Evolutionary conservation across 139 green algal genomes (phyloP).

Genomic region (Edaphochlamys debaryana): DNA sequence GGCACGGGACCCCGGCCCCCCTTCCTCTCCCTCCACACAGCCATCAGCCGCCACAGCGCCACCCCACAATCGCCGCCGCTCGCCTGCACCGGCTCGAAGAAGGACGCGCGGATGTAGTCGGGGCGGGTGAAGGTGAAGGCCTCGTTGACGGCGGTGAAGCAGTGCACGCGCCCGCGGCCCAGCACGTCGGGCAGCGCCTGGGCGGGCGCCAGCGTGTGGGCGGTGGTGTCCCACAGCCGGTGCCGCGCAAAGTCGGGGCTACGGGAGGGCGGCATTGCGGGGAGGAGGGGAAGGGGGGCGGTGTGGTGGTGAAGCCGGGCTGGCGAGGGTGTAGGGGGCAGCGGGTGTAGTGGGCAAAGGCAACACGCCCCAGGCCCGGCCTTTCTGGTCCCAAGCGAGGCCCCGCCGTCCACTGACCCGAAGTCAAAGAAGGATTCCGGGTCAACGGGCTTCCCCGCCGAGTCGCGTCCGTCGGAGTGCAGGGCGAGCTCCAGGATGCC

Average conservation of each 20-base stretch:
- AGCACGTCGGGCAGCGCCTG: not conserved
- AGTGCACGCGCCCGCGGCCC: not conserved
- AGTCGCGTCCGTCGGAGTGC: not conserved
- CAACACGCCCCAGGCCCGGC: no score
- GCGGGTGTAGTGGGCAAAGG: not conserved
- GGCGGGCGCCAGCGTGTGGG: not conserved
- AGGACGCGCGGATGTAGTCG: slow-evolving; percentile 8
- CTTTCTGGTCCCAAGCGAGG: no score
- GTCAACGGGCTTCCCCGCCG: not conserved
- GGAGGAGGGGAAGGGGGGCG: no score
- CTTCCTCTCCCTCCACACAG: no score
- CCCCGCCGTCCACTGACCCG: not conserved
- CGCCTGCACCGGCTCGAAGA: not conserved
- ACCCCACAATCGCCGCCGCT: no score
- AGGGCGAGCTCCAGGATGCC: not conserved
- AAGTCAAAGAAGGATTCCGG: not conserved
- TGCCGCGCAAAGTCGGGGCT: no score
- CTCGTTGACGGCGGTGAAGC: slow-evolving; percentile 10
- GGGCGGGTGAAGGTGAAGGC: not conserved
- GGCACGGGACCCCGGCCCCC: no score
- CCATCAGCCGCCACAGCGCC: no score
- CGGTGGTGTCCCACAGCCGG: slow-evolving; percentile 12
- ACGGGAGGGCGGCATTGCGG: no score
- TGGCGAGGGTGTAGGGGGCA: no score
- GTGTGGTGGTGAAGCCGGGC: no score